These are phyloP conservation scores for Acrocalymma vagum DNA, from an alignment of 2,329 filamentous ascomycete species.

Conservation along the genomic window DNA sequence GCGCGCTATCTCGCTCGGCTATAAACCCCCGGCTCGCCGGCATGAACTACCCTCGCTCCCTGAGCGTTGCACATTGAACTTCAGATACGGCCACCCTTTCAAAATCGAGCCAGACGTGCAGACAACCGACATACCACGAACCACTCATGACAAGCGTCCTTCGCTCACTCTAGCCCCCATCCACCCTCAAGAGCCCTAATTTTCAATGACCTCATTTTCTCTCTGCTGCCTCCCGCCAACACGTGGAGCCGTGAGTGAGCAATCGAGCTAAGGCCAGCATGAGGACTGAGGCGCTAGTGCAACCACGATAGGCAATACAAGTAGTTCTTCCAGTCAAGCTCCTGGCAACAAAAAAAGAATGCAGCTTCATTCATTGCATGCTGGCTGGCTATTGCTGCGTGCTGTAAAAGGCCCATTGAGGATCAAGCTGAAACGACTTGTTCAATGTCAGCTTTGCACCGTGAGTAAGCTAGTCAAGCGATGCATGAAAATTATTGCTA, in stretches of 20 bases:
- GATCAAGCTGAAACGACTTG: conserved; percentile 30
- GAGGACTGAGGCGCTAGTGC: background rate
- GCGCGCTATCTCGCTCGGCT: conserved; percentile 23
- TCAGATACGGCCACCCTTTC: conserved; percentile 29
- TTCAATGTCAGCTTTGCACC: conserved; percentile 17
- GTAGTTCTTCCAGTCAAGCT: too few relatives aligned
- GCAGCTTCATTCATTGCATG: conserved; percentile 11
- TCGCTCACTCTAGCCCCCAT: background rate
- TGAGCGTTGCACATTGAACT: conserved; percentile 32
- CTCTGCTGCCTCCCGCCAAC: conserved; percentile 30
- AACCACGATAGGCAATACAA: conserved; percentile 1
- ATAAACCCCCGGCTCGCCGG: conserved; percentile 24
- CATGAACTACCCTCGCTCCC: conserved; percentile 34
- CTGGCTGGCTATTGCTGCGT: conserved; percentile 7
- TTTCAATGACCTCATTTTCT: conserved; percentile 22
- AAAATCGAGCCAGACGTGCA: conserved; percentile 41
- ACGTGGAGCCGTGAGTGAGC: conserved; percentile 29
- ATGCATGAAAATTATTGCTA: background rate
- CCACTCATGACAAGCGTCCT: conserved; percentile 26
- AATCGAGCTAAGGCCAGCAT: too few relatives aligned
- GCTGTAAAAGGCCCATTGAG: conserved; percentile 17
- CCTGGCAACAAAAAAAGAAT: background rate
- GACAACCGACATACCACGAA: conserved; percentile 30
- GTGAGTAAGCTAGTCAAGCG: conserved; percentile 25
- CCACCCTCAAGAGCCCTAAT: conserved; percentile 13